These are phyloP conservation scores for Coemansia sp. DNA, from an alignment of 192 early-diverging fungal species.

Conservation along the genomic window DNA sequence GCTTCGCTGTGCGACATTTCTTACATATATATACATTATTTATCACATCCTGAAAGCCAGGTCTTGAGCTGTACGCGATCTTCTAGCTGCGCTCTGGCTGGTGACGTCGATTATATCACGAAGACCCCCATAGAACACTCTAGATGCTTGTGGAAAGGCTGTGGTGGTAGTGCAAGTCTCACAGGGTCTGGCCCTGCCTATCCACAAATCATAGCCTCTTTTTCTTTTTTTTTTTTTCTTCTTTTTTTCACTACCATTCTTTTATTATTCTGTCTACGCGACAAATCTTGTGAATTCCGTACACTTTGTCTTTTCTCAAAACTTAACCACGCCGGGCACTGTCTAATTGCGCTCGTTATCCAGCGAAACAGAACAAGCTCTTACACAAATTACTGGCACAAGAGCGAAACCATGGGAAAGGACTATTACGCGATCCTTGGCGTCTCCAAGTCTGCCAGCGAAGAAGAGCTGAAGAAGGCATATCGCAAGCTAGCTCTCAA, in stretches of 20 bases:
- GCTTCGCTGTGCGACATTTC: conserved; percentile 3
- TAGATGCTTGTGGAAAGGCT: background rate
- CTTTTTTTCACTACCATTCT: background rate
- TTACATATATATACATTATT: background rate
- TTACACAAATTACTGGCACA: background rate
- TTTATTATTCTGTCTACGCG: background rate
- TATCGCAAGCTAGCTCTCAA: conserved; percentile 67
- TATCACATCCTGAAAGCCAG: background rate
- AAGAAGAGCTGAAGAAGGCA: conserved; percentile 81
- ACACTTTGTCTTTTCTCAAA: too few species aligned
- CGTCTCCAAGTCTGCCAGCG: conserved; percentile 68
- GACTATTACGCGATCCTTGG: conserved; percentile 96
- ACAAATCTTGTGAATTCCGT: background rate
- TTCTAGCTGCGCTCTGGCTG: background rate
- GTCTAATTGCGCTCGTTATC: background rate
- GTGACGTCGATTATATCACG: conserved; percentile 2
- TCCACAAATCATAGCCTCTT: background rate
- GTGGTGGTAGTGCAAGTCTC: background rate
- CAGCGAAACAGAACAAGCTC: background rate
- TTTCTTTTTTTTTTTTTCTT: conserved; percentile 1
- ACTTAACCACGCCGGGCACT: background rate
- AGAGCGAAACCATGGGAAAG: conserved; percentile 63
- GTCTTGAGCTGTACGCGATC: background rate
- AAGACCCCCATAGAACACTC: background rate
- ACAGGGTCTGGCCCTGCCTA: background rate